Conservation (phyloP, 2,329 filamentous ascomycete genomes). For the Sporothrix schenckii region DNA sequence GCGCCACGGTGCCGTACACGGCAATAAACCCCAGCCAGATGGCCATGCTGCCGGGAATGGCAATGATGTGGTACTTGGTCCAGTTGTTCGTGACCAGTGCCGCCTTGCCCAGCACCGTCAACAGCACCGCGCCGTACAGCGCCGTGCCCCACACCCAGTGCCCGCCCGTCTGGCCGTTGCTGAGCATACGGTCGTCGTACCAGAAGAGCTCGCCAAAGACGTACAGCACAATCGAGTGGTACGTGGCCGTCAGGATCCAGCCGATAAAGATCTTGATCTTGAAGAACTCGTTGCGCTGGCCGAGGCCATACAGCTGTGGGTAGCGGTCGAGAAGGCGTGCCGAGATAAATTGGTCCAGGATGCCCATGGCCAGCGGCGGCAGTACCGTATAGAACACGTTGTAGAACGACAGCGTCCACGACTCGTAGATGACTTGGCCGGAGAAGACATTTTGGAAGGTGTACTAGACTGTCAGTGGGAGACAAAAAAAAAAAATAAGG, state of each 20-base stretch:
- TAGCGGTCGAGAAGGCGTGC: conserved; percentile 92
- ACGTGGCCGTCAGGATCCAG: conserved; percentile 93
- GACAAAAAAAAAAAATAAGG: neutral
- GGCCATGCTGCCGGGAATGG: conserved; percentile 88
- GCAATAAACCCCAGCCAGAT: conserved; percentile 92
- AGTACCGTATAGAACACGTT: conserved; percentile 97
- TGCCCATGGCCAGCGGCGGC: conserved; percentile 90
- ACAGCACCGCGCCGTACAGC: conserved; percentile 91
- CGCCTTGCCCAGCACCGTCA: conserved; percentile 92
- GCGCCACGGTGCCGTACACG: conserved; percentile 82
- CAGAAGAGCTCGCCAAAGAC: conserved; percentile 80
- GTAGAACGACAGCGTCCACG: conserved; percentile 99
- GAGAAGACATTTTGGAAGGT: conserved; percentile 98
- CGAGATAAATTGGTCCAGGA: conserved; percentile 97
- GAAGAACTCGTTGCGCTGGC: conserved; percentile 93
- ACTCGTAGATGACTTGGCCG: conserved; percentile 97
- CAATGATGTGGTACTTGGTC: conserved; percentile 97
- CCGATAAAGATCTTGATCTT: conserved; percentile 86
- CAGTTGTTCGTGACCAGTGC: conserved; percentile 95
- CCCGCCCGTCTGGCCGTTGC: conserved; percentile 78
- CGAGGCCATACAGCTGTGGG: conserved; percentile 90
- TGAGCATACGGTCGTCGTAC: conserved; percentile 74
- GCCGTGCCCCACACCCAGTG: conserved; percentile 98
- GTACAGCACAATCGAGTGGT: conserved; percentile 94
- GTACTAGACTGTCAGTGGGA: conserved; percentile 60